phyloP scores from a whole-genome alignment of 495 filamentous ascomycete genomes.

The Neurospora sp. region DNA sequence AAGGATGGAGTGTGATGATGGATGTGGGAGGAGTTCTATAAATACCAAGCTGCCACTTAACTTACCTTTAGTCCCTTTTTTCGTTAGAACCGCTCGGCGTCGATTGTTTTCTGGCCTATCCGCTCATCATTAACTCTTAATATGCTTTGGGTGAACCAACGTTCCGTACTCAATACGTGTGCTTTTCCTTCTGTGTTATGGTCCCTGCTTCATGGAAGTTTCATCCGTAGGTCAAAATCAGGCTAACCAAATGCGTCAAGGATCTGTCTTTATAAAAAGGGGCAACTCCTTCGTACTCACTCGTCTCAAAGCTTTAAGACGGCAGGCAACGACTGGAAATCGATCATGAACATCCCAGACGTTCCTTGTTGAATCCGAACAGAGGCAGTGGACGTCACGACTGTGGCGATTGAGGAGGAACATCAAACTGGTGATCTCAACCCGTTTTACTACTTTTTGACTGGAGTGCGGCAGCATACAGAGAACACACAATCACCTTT shows the following conservation, averaged over 20 bases:
- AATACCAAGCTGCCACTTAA: constrained; percentile 1
- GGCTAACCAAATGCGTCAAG: background rate
- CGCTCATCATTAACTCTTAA: background rate
- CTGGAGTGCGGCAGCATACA: background rate
- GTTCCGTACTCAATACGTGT: background rate
- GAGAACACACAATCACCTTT: background rate
- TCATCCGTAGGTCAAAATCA: background rate
- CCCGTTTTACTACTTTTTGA: background rate
- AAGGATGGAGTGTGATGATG: background rate
- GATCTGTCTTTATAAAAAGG: background rate
- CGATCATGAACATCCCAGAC: background rate
- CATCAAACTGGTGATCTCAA: background rate
- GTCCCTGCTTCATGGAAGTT: background rate
- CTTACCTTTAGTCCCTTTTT: background rate
- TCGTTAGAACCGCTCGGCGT: background rate
- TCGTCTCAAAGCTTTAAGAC: background rate
- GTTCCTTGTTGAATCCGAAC: background rate
- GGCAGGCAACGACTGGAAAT: background rate
- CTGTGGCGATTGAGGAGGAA: background rate
- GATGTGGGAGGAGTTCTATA: background rate
- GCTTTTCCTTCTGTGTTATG: background rate
- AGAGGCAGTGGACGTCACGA: background rate
- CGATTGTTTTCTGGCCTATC: background rate
- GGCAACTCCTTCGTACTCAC: background rate
- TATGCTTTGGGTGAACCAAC: background rate